These are phyloP conservation scores for Cladophialophora carrionii DNA, from an alignment of 2,329 filamentous ascomycete genomes.

Conservation along the genomic window DNA sequence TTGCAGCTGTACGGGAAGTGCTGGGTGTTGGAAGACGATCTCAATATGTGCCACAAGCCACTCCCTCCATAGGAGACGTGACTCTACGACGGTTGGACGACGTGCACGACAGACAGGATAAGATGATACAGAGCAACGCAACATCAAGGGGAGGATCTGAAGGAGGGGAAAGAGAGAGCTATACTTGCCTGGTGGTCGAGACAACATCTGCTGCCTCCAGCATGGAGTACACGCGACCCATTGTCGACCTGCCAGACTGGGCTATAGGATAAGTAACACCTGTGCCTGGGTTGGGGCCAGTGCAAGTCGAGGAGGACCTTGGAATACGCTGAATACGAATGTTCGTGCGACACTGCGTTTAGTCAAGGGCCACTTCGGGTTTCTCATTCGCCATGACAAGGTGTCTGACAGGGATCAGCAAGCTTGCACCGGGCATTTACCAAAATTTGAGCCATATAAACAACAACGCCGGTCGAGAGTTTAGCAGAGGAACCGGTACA, in stretches of 20 bases:
- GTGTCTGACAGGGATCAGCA: constrained; percentile 8
- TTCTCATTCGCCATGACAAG: neutral
- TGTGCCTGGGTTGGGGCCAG: neutral
- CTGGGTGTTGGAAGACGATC: neutral
- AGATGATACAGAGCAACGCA: neutral
- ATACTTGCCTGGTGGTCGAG: neutral
- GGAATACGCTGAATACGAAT: constrained; percentile 7
- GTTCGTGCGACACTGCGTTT: neutral
- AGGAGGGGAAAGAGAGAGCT: neutral
- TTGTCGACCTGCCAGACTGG: constrained; percentile 1
- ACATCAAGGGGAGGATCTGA: neutral
- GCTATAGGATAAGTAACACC: neutral
- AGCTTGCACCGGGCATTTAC: neutral
- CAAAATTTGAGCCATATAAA: neutral
- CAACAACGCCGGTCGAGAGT: neutral
- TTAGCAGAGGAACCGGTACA: neutral
- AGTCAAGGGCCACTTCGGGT: neutral
- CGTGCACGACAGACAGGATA: neutral
- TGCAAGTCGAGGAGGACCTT: neutral
- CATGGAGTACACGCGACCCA: neutral
- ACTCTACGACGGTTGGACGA: neutral
- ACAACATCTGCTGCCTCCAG: neutral
- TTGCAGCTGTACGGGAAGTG: neutral
- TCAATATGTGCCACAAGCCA: neutral
- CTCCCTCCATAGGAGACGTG: neutral